Evolutionary conservation across 345 rosid genomes (phyloP), one percentile per base, ranked within the genome.

Genomic region (Erodium maritimum): DNA sequence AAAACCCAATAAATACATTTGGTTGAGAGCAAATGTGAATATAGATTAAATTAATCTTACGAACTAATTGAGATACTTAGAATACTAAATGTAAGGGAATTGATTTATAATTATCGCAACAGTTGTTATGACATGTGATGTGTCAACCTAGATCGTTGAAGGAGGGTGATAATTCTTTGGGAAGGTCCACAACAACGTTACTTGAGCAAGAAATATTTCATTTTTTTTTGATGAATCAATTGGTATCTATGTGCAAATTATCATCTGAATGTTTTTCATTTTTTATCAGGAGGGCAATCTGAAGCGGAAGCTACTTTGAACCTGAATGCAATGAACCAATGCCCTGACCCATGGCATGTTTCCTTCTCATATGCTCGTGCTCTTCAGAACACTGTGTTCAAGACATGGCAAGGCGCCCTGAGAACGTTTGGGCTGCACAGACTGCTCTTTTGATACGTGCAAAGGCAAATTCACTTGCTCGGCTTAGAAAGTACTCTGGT

Each of bases 331-430:
- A n/a, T n/a, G n/a, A n/a, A n/a, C n/a, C n/a, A n/a, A n/a, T n/a
- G n/a, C n/a, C 94, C 95, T 65, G 88, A 89, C 80, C 98, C 99
- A 4, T 91, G 98, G 99, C 99, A 86, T 17, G 96, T 91, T 48
- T 91, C 99, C 54, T 91, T 91, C 83, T 91, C 99, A 1, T 91
- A 91, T 57, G 96, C 99, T 25, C 95, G 96, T 51, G 99, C 96
- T 11, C 76, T 93, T 55, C 96, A 91, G 77, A 91, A 91, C 78
- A 75, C 84, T 0, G 98, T 88, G 76, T 87, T 88, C 6, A 91
- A 82, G 80, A 81, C 96, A 62, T 91, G 98, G 98, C 86, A 91
- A 77, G 98, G 98, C 76, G 18, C 0, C 89, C 87, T 0, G 96
- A 91, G 72, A 91, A 77, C 50, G 69, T 82, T 3, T 85, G 82